Base-by-base conservation (phyloP, 2,329 filamentous ascomycete species). In the Sclerotinia sclerotiorum region DNA sequence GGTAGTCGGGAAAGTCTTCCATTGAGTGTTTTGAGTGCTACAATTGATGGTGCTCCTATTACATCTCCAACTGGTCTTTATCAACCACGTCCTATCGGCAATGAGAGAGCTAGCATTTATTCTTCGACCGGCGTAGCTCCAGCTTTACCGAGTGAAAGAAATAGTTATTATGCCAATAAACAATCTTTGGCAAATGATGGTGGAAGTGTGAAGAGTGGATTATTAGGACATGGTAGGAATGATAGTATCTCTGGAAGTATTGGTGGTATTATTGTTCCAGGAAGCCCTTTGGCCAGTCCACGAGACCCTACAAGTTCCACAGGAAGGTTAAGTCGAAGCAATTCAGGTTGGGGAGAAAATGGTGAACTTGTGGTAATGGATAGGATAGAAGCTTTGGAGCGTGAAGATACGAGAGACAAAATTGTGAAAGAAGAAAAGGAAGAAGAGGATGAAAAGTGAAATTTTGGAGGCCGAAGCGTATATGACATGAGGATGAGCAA, bases 211-310 rank as follows among this genome's bases (percentile, higher is more conserved):
- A 86, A 92, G 66, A 97, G 92, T 77, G 92, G 91, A 0, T 80
- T 90, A 1, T 78, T 92, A 3, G 91, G 92, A 0, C 94, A 97
- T 78, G 87, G 86, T 2, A 85, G 92, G 70, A 90, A 92, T 62
- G 93, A 97, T 77, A 97, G 93, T 79, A 87, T 94, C 67, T 90
- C 84, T 70, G 90, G 91, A 35, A 94, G 91, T 78, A 89, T 93
- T 71, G 86, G 84, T 8, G 86, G 84, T 11, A 76, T 85, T n/a
- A 77, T 79, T 39, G 76, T 76, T 21, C 82, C 80, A 21, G 79
- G 84, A 42, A 90, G 87, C 72, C 88, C 89, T 19, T 79, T 93
- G 49, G 85, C 85, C 2, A 90, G 86, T 65, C 84, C 85, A 51
- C 77, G 81, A 66, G 84, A 84, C 72, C 77, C 55, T n/a, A 65